Conservation (phyloP, 225 moss, liverwort and hornwort genomes). For the Asterella californica region DNA sequence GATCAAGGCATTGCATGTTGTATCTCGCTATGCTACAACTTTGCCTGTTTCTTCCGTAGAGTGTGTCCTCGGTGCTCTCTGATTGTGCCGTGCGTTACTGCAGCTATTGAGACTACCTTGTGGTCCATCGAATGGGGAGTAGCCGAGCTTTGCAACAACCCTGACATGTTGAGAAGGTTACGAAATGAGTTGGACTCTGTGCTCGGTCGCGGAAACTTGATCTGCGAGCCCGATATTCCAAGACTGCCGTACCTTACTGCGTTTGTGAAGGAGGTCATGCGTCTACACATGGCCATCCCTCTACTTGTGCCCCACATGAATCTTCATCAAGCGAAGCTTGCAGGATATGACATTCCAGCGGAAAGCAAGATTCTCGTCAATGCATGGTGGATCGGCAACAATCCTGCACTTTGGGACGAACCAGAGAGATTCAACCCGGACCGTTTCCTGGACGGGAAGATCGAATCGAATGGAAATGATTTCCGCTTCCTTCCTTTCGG, state of each 20-base stretch:
- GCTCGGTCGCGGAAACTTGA: slow-evolving; percentile 62
- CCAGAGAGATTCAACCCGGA: slow-evolving; percentile 44
- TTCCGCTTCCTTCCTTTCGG: slow-evolving; percentile 44
- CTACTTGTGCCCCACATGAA: slow-evolving; percentile 64
- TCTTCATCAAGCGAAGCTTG: slow-evolving; percentile 46
- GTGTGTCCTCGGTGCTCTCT: slow-evolving; percentile 54
- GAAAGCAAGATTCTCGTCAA: slow-evolving; percentile 47
- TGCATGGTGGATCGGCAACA: slow-evolving; percentile 47
- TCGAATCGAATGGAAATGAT: slow-evolving; percentile 26
- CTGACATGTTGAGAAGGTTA: slow-evolving; percentile 48
- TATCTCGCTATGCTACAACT: not conserved
- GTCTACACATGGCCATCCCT: slow-evolving; percentile 63
- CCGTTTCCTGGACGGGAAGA: slow-evolving; percentile 34
- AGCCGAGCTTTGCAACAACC: slow-evolving; percentile 78
- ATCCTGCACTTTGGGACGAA: slow-evolving; percentile 38
- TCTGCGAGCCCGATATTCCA: slow-evolving; percentile 65
- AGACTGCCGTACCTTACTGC: slow-evolving; percentile 42
- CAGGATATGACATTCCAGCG: slow-evolving; percentile 51
- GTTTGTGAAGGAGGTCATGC: slow-evolving; percentile 48
- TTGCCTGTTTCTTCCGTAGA: slow-evolving; percentile 24
- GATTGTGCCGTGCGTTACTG: not conserved
- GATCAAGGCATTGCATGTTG: not conserved
- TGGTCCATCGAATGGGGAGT: slow-evolving; percentile 98
- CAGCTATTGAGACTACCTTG: slow-evolving; percentile 78
- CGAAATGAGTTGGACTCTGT: slow-evolving; percentile 57